Conservation (phyloP, 495 filamentous ascomycete genomes). For the Hypoxylon perforatum region DNA sequence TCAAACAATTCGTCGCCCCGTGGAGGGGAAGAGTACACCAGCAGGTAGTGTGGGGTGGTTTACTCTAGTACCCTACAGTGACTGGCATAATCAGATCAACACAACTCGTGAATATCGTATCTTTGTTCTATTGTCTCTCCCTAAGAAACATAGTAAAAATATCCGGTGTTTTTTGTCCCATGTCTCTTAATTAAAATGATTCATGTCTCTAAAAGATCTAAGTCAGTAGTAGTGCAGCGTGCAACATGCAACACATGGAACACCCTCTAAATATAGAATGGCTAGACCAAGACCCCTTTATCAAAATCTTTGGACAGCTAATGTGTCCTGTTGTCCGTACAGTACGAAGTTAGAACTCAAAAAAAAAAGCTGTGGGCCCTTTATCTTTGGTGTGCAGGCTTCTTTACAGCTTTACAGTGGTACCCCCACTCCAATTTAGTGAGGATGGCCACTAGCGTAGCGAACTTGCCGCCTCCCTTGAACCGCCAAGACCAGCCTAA, state of each 20-base stretch:
- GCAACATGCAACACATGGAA: not conserved
- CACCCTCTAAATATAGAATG: constrained; percentile 19
- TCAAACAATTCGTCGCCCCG: constrained; percentile 15
- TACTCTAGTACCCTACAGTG: not conserved
- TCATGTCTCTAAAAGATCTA: not conserved
- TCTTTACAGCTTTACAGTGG: not conserved
- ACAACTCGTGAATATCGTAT: not conserved
- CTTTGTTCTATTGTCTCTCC: not conserved
- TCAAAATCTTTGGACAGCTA: not conserved
- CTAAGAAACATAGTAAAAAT: no score
- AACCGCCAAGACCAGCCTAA: constrained; percentile 30
- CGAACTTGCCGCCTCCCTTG: constrained; percentile 1
- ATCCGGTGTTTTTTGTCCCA: no score
- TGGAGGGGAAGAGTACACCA: constrained; percentile 9
- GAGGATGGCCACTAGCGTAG: constrained; percentile 25
- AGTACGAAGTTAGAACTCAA: not conserved
- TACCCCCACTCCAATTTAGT: constrained; percentile 25
- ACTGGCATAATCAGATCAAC: not conserved
- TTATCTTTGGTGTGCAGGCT: not conserved
- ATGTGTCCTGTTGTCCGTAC: no score
- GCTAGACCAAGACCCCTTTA: constrained; percentile 1
- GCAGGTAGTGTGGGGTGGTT: constrained; percentile 13
- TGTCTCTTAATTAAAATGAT: not conserved
- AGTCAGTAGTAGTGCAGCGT: not conserved
- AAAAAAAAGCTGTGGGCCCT: constrained; percentile 4